These are phyloP conservation scores for Penicillium sp. DNA, from an alignment of 2,329 filamentous ascomycete genomes.

Conservation along the genomic window DNA sequence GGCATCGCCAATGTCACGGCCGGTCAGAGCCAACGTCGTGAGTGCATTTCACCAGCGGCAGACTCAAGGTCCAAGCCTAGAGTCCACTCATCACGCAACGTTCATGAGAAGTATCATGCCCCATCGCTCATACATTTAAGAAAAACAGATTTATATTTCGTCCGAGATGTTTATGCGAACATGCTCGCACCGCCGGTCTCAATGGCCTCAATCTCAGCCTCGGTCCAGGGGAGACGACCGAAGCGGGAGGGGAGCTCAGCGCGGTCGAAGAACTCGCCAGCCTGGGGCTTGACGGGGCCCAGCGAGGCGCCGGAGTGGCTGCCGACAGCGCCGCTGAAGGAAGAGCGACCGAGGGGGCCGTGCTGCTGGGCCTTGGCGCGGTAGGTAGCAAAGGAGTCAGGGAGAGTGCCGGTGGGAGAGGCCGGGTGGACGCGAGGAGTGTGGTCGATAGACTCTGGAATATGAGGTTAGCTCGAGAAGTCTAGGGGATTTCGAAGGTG, in stretches of 20 bases:
- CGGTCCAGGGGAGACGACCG: conserved; percentile 68
- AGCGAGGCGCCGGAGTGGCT: conserved; percentile 66
- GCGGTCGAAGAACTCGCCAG: conserved; percentile 83
- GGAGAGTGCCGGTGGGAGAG: conserved; percentile 55
- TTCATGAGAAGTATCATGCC: conserved; percentile 22
- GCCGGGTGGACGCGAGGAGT: conserved; percentile 60
- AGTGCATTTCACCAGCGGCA: conserved; percentile 11
- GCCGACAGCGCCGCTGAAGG: conserved; percentile 51
- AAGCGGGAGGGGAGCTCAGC: conserved; percentile 84
- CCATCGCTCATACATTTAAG: conserved; percentile 20
- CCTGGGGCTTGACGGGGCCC: conserved; percentile 67
- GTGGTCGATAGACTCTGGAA: conserved; percentile 49
- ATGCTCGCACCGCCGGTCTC: conserved; percentile 85
- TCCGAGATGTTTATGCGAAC: conserved; percentile 43
- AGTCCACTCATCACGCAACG: conserved; percentile 13
- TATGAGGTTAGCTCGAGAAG: conserved; percentile 15
- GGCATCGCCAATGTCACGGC: conserved; percentile 3
- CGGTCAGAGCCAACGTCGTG: conserved; percentile 6
- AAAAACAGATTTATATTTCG: conserved; percentile 1
- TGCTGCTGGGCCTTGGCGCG: conserved; percentile 64
- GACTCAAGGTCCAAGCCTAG: not conserved
- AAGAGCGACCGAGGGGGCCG: conserved; percentile 54
- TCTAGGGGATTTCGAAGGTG: not conserved
- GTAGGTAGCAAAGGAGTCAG: conserved; percentile 63
- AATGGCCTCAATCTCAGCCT: conserved; percentile 90